A percentile compares a stretch with the other conserved stretches of the same genome.
Conservation (phyloP, 805 yeast genomes). For the Ogataea zsoltii region DNA sequence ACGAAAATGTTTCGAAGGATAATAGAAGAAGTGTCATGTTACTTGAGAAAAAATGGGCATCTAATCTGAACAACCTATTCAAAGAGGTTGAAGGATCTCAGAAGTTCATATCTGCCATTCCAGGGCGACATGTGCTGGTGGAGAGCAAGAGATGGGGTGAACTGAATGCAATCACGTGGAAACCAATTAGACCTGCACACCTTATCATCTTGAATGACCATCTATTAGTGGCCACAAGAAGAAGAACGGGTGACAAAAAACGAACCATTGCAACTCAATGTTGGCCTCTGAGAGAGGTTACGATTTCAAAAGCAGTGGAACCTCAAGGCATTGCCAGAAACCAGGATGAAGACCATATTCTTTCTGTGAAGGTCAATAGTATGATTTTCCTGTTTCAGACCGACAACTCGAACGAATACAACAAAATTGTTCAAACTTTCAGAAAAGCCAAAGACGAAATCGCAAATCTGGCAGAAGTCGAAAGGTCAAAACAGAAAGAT, state of each 20-base stretch:
- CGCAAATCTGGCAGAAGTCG: constrained; percentile 54
- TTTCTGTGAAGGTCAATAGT: constrained; percentile 20
- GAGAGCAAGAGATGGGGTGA: constrained; percentile 88
- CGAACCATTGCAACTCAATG: constrained; percentile 67
- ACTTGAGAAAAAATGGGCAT: constrained; percentile 80
- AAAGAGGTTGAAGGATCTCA: constrained; percentile 92
- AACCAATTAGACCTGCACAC: constrained; percentile 73
- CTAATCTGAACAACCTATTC: constrained; percentile 66
- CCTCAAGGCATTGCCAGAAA: background rate
- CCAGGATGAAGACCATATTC: constrained; percentile 20
- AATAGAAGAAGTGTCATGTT: constrained; percentile 73
- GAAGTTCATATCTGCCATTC: constrained; percentile 67
- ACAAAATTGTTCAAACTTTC: constrained; percentile 53
- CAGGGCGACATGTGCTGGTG: constrained; percentile 77
- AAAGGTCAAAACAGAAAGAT: constrained; percentile 43
- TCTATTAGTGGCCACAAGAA: constrained; percentile 69
- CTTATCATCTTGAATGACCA: constrained; percentile 77
- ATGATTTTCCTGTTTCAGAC: constrained; percentile 58
- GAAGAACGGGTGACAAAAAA: constrained; percentile 38
- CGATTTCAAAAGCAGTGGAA: constrained; percentile 39
- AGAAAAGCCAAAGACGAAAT: constrained; percentile 64
- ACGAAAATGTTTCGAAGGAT: constrained; percentile 32
- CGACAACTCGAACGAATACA: constrained; percentile 57
- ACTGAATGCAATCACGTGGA: constrained; percentile 81
- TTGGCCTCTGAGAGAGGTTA: constrained; percentile 70